Evolutionary conservation across 176 grass and related monocot species (phyloP).

Genomic region (Juncus inflexus): DNA sequence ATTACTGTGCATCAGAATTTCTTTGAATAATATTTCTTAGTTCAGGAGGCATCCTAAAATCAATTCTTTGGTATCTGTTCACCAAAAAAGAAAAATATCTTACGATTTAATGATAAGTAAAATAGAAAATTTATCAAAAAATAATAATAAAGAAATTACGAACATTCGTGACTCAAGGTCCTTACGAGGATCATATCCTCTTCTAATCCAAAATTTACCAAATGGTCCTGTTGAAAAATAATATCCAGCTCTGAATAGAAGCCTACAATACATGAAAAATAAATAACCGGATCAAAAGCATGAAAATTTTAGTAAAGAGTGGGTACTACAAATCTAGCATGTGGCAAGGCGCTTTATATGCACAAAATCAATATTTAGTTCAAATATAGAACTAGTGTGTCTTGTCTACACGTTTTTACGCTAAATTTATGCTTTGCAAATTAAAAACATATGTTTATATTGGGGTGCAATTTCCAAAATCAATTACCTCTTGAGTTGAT

Average conservation of each 20-base stretch:
- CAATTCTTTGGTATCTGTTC: conserved; percentile 80
- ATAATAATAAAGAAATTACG: conserved; percentile 11
- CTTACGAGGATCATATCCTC: conserved; percentile 87
- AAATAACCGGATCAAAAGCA: neutral
- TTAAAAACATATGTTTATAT: neutral
- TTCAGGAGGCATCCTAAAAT: conserved; percentile 76
- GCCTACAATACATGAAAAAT: conserved; percentile 34
- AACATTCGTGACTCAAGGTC: conserved; percentile 85
- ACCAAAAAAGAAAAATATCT: conserved; percentile 22
- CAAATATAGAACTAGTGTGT: too few species aligned
- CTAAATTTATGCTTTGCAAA: too few species aligned
- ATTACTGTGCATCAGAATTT: conserved; percentile 42
- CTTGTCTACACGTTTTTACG: too few species aligned
- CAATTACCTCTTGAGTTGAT: conserved; percentile 65
- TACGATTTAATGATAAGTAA: conserved; percentile 1
- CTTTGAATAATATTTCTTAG: conserved; percentile 46
- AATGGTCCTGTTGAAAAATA: conserved; percentile 92
- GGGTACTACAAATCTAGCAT: conserved; percentile 1
- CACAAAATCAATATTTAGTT: too few species aligned
- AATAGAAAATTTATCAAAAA: conserved; percentile 10
- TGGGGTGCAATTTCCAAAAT: conserved; percentile 14
- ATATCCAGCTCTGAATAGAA: conserved; percentile 96
- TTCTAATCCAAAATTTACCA: conserved; percentile 85
- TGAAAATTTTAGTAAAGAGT: conserved; percentile 1
- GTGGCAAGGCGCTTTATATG: neutral